phyloP scores from a whole-genome alignment of 2,329 filamentous ascomycete species.

The Lomentospora prolificans region DNA sequence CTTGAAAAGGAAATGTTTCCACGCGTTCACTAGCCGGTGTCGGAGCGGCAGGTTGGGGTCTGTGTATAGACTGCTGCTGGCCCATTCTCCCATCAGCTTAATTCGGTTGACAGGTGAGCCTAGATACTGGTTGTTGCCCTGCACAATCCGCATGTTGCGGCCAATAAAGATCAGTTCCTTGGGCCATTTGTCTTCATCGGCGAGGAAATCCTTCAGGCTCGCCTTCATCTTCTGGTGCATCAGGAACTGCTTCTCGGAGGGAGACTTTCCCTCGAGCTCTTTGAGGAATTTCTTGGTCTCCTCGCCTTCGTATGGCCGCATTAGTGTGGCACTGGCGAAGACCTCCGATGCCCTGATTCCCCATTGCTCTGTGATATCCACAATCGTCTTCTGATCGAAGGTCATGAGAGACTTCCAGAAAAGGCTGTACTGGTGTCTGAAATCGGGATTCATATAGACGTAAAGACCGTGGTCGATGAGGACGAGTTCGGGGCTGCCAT shows the following conservation, averaged over 20 bases:
- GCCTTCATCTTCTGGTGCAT: slow-evolving; percentile 82
- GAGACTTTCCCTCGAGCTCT: slow-evolving; percentile 47
- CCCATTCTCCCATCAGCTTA: slow-evolving; percentile 91
- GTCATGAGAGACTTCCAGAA: slow-evolving; percentile 95
- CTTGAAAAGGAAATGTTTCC: slow-evolving; percentile 74
- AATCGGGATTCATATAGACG: slow-evolving; percentile 75
- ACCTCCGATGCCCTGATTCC: slow-evolving; percentile 83
- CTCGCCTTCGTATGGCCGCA: slow-evolving; percentile 85
- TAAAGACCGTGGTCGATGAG: slow-evolving; percentile 97
- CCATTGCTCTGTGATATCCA: slow-evolving; percentile 66
- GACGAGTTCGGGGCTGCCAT: slow-evolving; percentile 78
- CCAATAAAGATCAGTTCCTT: slow-evolving; percentile 88
- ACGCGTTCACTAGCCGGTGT: slow-evolving; percentile 59
- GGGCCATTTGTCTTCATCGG: slow-evolving; percentile 81
- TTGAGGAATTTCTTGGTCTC: slow-evolving; percentile 57
- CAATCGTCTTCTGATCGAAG: slow-evolving; percentile 78
- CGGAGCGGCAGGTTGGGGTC: slow-evolving; percentile 52
- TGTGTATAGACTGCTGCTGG: slow-evolving; percentile 71
- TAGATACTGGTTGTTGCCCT: slow-evolving; percentile 85
- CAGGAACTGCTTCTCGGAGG: slow-evolving; percentile 71
- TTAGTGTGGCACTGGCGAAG: slow-evolving; percentile 81
- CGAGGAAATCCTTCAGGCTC: slow-evolving; percentile 56
- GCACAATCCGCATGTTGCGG: slow-evolving; percentile 84
- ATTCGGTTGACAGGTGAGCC: slow-evolving; percentile 84
- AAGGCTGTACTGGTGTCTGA: slow-evolving; percentile 74